Evolutionary conservation across 1,284 basidiomycete species (phyloP).

Genomic region (Sanghuangporus sanghuang): DNA sequence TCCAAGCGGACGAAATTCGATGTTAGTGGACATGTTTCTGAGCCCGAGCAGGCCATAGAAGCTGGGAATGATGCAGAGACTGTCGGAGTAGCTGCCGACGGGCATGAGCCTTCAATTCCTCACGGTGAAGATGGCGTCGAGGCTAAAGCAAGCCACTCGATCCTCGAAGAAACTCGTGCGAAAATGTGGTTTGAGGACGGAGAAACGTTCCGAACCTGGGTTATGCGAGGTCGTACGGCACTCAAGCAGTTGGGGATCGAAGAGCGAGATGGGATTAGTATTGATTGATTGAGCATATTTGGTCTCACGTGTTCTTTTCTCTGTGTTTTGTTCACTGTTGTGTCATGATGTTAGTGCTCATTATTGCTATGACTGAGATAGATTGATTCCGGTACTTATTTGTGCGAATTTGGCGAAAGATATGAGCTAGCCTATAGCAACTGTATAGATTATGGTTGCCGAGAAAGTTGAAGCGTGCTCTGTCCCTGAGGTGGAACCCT

Average conservation of each 20-base stretch:
- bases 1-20: neutral
- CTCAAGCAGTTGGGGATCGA: slow-evolving; percentile 44
- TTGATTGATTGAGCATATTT: neutral
- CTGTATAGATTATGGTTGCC: neutral
- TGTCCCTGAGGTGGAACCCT: no score
- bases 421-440: no score
- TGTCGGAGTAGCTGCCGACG: neutral
- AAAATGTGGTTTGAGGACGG: slow-evolving; percentile 55
- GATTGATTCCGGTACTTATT: neutral
- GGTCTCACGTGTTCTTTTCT: neutral
- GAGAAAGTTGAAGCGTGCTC: neutral
- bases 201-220: slow-evolving; percentile 44
- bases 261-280: slow-evolving; percentile 33
- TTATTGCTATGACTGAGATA: neutral
- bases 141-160: neutral
- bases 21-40: slow-evolving; percentile 14
- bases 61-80: slow-evolving; percentile 22
- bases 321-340: neutral
- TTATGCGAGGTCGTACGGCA: slow-evolving; percentile 41
- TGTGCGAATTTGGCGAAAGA: no score
- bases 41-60: slow-evolving; percentile 7
- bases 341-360: neutral
- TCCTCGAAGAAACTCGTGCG: neutral
- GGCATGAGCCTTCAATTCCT: neutral
- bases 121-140: neutral